Base-by-base conservation (phyloP, 495 filamentous ascomycete genomes). In the Chaetomium tenue region DNA sequence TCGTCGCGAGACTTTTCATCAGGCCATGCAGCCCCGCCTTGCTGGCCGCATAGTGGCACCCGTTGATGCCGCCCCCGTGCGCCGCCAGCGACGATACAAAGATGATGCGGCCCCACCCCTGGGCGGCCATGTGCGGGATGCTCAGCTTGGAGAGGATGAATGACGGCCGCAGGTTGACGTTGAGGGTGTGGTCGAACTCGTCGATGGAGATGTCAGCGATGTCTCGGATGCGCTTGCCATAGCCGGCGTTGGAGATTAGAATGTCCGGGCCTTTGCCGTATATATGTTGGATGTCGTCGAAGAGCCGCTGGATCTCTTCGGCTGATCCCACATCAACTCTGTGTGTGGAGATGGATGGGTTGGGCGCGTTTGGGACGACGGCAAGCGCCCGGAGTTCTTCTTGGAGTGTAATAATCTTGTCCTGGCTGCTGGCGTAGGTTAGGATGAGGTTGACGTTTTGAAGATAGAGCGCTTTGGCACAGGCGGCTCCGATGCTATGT, bases 1-100 rank as follows among this genome's bases (percentile, higher is more conserved):
- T 82, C n/a, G 76, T 82, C 13, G 86, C 80, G 23, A 91, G 75
- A 62, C 87, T 89, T 68, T 83, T 85, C 68, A 88, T 87, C 80
- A 91, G 81, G 3, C 83, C 85, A 4, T 82, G 85, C 58, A 91
- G 68, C 0, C 75, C 88, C 58, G 74, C 85, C 78, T 83, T 91
- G 20, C 84, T 87, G 11, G 88, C 87, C 26, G 86, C 84, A 66
- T 89, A 91, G 66, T 90, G 87, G 48, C 85, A 86, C 13, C 86
- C 87, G 71, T 90, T 89, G 42, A 89, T 84, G 3, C 87, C 86
- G 5, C 84, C 87, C 2, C 86, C 88, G 39, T 83, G 81, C 0
- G 80, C 87, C 8, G 88, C 86, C 61, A 91, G 87, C 42, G 85
- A 88, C 11, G 85, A 87, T 67, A 89, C 84, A 67, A 87, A 89